A percentile compares a stretch with the other conserved stretches of the same genome.
Evolutionary conservation across 495 filamentous ascomycete species (phyloP).

Genomic region (Aspergillus taichungensis): DNA sequence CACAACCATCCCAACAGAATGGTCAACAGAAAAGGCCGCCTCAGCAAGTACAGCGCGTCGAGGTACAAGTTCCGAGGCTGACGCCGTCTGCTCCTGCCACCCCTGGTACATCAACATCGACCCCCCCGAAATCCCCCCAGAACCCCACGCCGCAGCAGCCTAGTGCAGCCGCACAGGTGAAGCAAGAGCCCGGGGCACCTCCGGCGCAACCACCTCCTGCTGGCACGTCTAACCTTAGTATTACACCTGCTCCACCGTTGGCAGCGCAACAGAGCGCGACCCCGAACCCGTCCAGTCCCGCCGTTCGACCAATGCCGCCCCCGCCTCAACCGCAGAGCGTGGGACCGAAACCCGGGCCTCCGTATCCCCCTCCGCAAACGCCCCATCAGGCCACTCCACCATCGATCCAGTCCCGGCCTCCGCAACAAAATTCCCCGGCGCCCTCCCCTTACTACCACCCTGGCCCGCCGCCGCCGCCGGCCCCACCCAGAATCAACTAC

Average conservation of each 20-base stretch:
- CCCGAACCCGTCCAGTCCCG: constrained; percentile 3
- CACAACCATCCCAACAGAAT: constrained; percentile 6
- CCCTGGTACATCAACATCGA: constrained; percentile 11
- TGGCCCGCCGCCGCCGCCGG: constrained; percentile 19
- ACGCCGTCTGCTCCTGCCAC: constrained; percentile 25
- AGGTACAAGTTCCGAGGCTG: constrained; percentile 18
- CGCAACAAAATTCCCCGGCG: constrained; percentile 24
- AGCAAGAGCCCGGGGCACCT: constrained; percentile 23
- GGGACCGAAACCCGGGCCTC: constrained; percentile 21
- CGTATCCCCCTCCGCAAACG: constrained; percentile 24
- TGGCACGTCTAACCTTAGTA: constrained; percentile 13
- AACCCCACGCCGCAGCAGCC: constrained; percentile 14
- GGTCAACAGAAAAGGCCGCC: constrained; percentile 12
- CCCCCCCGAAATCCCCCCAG: constrained; percentile 13
- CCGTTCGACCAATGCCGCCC: constrained; percentile 2
- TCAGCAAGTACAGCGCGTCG: constrained; percentile 17
- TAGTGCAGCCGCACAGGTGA: constrained; percentile 16
- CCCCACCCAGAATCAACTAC: constrained; percentile 45
- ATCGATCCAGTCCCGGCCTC: constrained; percentile 32
- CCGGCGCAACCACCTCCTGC: constrained; percentile 10
- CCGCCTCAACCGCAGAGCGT: constrained; percentile 15
- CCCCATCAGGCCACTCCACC: constrained; percentile 25
- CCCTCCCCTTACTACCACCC: constrained; percentile 26
- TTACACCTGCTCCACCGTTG: constrained; percentile 16
- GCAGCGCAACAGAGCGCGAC: constrained; percentile 6